Conservation (phyloP, 768 basidiomycete species). For the Cyclocybe cylindracea region DNA sequence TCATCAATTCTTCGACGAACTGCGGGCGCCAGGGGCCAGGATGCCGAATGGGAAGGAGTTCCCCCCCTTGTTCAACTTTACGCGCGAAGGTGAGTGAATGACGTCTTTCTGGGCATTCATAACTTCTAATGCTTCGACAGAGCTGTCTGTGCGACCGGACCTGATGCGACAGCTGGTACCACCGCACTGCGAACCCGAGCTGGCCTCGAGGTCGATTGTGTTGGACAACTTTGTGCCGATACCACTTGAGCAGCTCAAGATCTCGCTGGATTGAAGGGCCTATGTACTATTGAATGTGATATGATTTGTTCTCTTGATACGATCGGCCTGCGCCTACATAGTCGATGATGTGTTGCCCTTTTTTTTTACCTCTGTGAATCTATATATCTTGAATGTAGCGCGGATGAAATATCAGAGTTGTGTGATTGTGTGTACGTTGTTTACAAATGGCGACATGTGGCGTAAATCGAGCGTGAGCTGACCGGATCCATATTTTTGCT, state of each 20-base stretch:
- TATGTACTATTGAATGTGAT: not conserved
- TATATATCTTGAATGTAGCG: constrained; percentile 49
- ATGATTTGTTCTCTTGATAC: no score
- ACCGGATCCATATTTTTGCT: constrained; percentile 4
- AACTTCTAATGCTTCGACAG: constrained; percentile 39
- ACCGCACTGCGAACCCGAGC: constrained; percentile 84
- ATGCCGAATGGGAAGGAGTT: constrained; percentile 99
- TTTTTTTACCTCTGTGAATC: constrained; percentile 24
- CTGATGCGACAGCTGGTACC: constrained; percentile 92
- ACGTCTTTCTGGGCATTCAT: not conserved
- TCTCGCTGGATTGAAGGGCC: constrained; percentile 78
- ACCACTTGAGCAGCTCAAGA: constrained; percentile 93
- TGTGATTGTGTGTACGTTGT: constrained; percentile 18
- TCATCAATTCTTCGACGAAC: constrained; percentile 96
- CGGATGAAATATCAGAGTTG: constrained; percentile 16
- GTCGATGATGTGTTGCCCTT: constrained; percentile 19
- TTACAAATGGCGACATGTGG: constrained; percentile 46
- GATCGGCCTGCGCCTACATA: no score
- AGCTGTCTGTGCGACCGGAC: constrained; percentile 95
- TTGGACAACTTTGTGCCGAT: constrained; percentile 94
- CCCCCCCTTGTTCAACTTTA: constrained; percentile 93
- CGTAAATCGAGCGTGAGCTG: constrained; percentile 33
- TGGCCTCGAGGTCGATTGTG: constrained; percentile 83
- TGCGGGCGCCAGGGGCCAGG: constrained; percentile 84
- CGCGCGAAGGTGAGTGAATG: constrained; percentile 78